These are phyloP conservation scores for Chlamydomonas eustigma DNA, from an alignment of 139 green algal species.

Conservation along the genomic window DNA sequence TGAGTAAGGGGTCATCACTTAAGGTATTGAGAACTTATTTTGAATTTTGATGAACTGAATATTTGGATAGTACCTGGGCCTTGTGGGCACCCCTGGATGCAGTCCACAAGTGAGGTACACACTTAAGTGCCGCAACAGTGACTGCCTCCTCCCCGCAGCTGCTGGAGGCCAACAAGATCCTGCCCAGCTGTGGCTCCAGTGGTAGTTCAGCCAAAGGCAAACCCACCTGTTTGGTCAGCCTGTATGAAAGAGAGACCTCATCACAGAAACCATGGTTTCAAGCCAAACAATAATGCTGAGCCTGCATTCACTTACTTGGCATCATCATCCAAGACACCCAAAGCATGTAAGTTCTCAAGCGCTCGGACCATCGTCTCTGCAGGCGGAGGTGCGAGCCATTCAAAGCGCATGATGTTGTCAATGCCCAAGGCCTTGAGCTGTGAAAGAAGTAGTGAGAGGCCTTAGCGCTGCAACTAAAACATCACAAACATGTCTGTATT, in stretches of 20 bases:
- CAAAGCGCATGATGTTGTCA: slow-evolving; percentile 86
- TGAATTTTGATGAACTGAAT: too few species aligned
- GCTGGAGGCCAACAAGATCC: slow-evolving; percentile 57
- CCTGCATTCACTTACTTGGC: slow-evolving; percentile 48
- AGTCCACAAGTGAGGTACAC: slow-evolving; percentile 20
- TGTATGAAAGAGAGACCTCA: slow-evolving; percentile 35
- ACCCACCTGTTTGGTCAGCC: slow-evolving; percentile 58
- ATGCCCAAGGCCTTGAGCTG: slow-evolving; percentile 80
- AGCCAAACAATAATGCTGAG: too few species aligned
- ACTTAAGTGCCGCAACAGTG: slow-evolving; percentile 26
- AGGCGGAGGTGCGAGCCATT: slow-evolving; percentile 87
- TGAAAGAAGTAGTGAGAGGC: not conserved
- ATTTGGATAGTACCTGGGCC: too few species aligned
- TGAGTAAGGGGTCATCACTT: too few species aligned
- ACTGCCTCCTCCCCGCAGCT: slow-evolving; percentile 35
- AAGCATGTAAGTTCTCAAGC: slow-evolving; percentile 85
- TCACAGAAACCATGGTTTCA: too few species aligned
- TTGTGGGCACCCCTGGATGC: slow-evolving; percentile 18
- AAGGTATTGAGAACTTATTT: too few species aligned
- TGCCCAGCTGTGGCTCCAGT: slow-evolving; percentile 61
- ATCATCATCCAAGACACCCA: slow-evolving; percentile 79
- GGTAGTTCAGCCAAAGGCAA: slow-evolving; percentile 62
- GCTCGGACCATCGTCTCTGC: slow-evolving; percentile 72
- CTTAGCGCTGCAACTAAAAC: not conserved
- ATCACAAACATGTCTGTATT: not conserved